Evolutionary conservation across 208 protist genomes (phyloP).

Genomic region (Crithidia brevicula): DNA sequence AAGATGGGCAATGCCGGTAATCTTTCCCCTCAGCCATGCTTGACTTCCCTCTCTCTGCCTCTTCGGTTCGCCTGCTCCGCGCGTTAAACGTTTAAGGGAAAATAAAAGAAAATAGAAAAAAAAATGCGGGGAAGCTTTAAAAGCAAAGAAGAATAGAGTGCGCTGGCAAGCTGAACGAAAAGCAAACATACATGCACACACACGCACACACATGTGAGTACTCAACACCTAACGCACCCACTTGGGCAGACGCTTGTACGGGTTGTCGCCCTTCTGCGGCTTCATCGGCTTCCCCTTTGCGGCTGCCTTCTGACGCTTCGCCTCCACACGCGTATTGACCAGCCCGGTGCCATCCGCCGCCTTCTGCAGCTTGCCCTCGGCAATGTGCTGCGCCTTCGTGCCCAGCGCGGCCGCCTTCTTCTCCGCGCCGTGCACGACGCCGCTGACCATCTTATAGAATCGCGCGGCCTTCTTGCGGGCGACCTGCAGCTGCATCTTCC

Average conservation of each 20-base stretch:
- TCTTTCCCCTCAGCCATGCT: too few relatives aligned
- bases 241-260: conserved; percentile 90
- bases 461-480: conserved; percentile 89
- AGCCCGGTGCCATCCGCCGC: conserved; percentile 62
- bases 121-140: conserved; percentile 8
- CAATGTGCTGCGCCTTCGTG: conserved; percentile 81
- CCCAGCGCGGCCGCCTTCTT: conserved; percentile 69
- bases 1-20: conserved; percentile 1
- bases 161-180: too few relatives aligned
- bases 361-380: conserved; percentile 61
- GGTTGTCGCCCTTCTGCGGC: conserved; percentile 72
- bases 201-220: neutral
- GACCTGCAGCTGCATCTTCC: conserved; percentile 92
- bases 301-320: conserved; percentile 42
- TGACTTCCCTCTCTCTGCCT: conserved; percentile 21
- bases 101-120: conserved; percentile 19
- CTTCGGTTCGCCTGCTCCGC: conserved; percentile 26
- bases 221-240: conserved; percentile 65
- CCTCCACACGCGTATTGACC: conserved; percentile 66
- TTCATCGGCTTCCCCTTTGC: conserved; percentile 58
- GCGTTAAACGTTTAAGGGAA: neutral
- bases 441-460: conserved; percentile 92
- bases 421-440: conserved; percentile 62
- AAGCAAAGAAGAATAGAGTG: conserved; percentile 7
- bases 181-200: neutral